A percentile compares a stretch with the other conserved stretches of the same genome.
These are phyloP conservation scores for Blastosporella zonata DNA, from an alignment of 1,284 basidiomycete species.

Conservation along the genomic window DNA sequence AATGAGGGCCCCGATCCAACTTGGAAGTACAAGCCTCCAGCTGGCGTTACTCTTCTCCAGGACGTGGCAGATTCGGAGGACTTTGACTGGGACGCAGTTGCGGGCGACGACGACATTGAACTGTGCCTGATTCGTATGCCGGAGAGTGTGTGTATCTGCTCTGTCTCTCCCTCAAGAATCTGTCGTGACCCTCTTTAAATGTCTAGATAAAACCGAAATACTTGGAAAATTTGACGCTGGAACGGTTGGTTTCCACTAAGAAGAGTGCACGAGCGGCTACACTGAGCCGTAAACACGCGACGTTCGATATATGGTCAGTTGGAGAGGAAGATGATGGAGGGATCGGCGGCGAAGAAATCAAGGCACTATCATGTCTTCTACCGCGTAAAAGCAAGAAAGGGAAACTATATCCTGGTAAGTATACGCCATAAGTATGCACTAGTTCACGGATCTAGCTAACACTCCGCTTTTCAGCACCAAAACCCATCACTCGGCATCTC, in stretches of 20 bases:
- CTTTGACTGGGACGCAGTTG: conserved; percentile 67
- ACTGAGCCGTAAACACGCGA: conserved; percentile 47
- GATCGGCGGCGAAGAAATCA: conserved; percentile 62
- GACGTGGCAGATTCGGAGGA: conserved; percentile 41
- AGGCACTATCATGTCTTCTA: conserved; percentile 55
- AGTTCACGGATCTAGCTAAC: background rate
- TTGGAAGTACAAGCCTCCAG: conserved; percentile 56
- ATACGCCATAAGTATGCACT: background rate
- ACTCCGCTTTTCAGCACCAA: conserved; percentile 34
- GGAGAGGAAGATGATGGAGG: conserved; percentile 40
- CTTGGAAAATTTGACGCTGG: conserved; percentile 49
- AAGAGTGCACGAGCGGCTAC: conserved; percentile 40
- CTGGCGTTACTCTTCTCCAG: conserved; percentile 42
- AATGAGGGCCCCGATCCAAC: conserved; percentile 53
- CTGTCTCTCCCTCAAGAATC: background rate
- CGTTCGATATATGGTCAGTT: conserved; percentile 65
- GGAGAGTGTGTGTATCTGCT: conserved; percentile 48
- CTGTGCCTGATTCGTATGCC: conserved; percentile 71
- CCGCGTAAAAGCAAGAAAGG: conserved; percentile 61
- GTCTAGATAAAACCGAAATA: conserved; percentile 62
- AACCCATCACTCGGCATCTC: conserved; percentile 53
- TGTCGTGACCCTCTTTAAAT: conserved; percentile 2
- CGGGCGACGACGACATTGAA: conserved; percentile 59
- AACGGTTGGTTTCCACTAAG: conserved; percentile 36
- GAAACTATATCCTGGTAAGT: conserved; percentile 54